A percentile compares a stretch with the other conserved stretches of the same genome.
These are phyloP conservation scores for Lichina pygmaea DNA, from an alignment of 495 filamentous ascomycete genomes.

Conservation along the genomic window DNA sequence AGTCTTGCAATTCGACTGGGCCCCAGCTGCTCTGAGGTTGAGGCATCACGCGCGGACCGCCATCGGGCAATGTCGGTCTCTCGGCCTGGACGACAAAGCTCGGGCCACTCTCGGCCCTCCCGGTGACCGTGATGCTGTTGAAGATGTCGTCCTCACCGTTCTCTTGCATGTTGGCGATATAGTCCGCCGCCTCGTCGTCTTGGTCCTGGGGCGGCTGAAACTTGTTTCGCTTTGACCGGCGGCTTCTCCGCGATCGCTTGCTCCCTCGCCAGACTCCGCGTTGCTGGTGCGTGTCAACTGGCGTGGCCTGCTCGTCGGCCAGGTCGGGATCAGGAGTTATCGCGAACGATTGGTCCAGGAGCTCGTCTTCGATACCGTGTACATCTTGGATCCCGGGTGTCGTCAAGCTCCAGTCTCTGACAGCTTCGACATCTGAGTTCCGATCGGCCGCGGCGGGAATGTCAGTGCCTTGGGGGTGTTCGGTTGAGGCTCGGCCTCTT, in stretches of 20 bases:
- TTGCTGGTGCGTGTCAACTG: neutral
- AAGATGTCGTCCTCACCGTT: conserved; percentile 1
- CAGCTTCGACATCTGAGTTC: too few species aligned
- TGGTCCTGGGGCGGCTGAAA: conserved; percentile 11
- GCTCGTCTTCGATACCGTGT: neutral
- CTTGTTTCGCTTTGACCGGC: neutral
- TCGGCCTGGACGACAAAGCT: conserved; percentile 1
- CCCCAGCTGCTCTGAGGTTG: conserved; percentile 11
- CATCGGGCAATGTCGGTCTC: neutral
- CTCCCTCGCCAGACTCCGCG: neutral
- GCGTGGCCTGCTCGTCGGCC: neutral
- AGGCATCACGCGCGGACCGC: neutral
- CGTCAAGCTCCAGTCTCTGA: too few species aligned
- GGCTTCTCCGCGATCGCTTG: neutral
- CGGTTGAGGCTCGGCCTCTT: too few species aligned
- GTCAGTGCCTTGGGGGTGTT: too few species aligned
- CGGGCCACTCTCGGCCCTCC: neutral
- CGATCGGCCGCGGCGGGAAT: too few species aligned
- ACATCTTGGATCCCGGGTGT: neutral
- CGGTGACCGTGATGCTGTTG: neutral
- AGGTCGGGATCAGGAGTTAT: neutral
- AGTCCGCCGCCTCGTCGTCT: conserved; percentile 38
- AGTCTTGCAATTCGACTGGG: conserved; percentile 14
- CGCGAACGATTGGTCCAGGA: neutral
- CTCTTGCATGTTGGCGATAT: conserved; percentile 39